These are phyloP conservation scores for Ambrosia hybrid DNA, from an alignment of 140 eudicot genomes.

Conservation along the genomic window DNA sequence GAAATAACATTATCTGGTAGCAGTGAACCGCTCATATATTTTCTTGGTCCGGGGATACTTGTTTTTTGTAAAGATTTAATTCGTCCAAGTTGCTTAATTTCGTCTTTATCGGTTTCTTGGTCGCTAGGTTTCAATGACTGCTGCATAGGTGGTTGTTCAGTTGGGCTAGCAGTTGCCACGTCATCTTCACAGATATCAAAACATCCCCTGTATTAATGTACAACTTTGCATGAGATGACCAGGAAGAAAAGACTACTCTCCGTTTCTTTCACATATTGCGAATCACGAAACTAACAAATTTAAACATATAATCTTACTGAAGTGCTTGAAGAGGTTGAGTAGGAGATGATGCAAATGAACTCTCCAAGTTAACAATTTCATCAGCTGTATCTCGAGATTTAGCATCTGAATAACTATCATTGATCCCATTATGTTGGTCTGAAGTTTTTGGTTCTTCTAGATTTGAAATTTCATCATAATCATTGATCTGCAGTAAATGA, in stretches of 20 bases:
- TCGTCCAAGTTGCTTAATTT: constrained; percentile 27
- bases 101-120: constrained; percentile 47
- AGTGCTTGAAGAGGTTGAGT: constrained; percentile 80
- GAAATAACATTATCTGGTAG: constrained; percentile 54
- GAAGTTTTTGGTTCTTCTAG: constrained; percentile 45
- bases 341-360: constrained; percentile 72
- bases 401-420: constrained; percentile 41
- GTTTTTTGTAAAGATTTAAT: constrained; percentile 40
- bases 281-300: not conserved
- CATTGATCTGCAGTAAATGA: constrained; percentile 63
- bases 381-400: constrained; percentile 50
- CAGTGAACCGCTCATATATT: constrained; percentile 57
- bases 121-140: constrained; percentile 36
- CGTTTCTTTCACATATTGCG: not conserved
- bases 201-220: constrained; percentile 61
- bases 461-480: constrained; percentile 45
- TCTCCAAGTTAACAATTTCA: constrained; percentile 59
- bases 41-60: constrained; percentile 43
- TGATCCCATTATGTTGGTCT: constrained; percentile 40
- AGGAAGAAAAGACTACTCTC: not conserved
- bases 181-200: constrained; percentile 82
- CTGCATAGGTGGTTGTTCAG: constrained; percentile 35
- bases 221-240: constrained; percentile 17
- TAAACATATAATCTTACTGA: constrained; percentile 47
- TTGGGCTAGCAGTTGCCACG: constrained; percentile 39